Evolutionary conservation across 148 eudicot species (phyloP), one percentile per base, ranked within the genome.

Genomic region (Vaccinium myrtillus): DNA sequence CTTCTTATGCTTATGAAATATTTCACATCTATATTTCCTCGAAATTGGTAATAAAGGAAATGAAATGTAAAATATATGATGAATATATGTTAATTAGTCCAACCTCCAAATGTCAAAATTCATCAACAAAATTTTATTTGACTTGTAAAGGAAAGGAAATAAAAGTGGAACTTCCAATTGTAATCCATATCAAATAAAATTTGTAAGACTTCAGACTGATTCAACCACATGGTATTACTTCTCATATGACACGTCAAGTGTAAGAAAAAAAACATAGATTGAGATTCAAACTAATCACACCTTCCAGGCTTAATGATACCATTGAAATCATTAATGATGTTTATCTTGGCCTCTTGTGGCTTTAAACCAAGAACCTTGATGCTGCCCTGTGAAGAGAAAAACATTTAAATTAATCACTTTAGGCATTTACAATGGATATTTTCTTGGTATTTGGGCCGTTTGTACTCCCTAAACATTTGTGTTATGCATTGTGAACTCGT

Each of bases 261-360:
- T 5, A 46, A 56, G 50, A 15, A 76, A 43, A 46, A 8, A 23
- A 43, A 76, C 5, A 76, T 70, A 0, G 43, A 43, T 51, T 23
- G 54, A n/a, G 15, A 0, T 82, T 73, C 67, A 82, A 54, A 19
- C 0, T 74, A 9, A 19, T 15, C 76, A 83, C 82, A 95, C 97
- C 98, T 93, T 85, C 96, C 93, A 54, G 98, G 97, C 89, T 4
- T 43, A 43, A 43, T 43, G 46, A 43, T 43, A 5, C 46, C 46
- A 43, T 43, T 43, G 46, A 43, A 43, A 43, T 43, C 46, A 4
- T 43, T 1, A 43, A 43, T 43, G 46, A 43, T 43, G 5, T 4
- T 43, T 43, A 43, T 4, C 46, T 43, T 43, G 46, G 46, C 46
- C 6, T 43, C 46, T 43, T 43, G 46, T 43, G 46, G 1, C 46